Conservation (phyloP, 2,329 filamentous ascomycete species). For the Cladosporium sphaerospermum region DNA sequence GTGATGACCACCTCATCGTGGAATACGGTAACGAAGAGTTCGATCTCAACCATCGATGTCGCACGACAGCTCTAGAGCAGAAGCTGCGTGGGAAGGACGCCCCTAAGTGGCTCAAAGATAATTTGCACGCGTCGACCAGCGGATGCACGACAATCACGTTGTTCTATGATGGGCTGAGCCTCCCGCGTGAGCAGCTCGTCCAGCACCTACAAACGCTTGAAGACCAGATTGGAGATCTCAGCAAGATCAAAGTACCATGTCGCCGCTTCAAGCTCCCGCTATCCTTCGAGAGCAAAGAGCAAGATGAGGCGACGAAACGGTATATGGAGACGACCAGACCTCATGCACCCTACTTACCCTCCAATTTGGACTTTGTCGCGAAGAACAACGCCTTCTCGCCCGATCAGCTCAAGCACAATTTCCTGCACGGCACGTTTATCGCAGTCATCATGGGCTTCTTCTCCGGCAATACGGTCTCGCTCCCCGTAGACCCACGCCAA, state of each 20-base stretch:
- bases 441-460: constrained; percentile 52
- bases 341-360: constrained; percentile 56
- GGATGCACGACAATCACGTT: constrained; percentile 42
- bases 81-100: constrained; percentile 38
- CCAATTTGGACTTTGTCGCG: constrained; percentile 54
- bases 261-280: constrained; percentile 39
- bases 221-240: constrained; percentile 37
- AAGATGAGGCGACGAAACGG: constrained; percentile 49
- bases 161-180: constrained; percentile 35
- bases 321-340: constrained; percentile 58
- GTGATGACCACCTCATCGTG: constrained; percentile 48
- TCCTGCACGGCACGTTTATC: constrained; percentile 46
- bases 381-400: constrained; percentile 49
- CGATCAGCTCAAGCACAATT: constrained; percentile 46
- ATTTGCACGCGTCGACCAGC: constrained; percentile 47
- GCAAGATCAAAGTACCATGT: constrained; percentile 36
- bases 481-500: constrained; percentile 50
- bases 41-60: constrained; percentile 52
- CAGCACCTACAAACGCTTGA: constrained; percentile 35
- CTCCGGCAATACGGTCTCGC: constrained; percentile 46
- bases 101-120: constrained; percentile 32
- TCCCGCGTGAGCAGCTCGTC: constrained; percentile 33
- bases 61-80: constrained; percentile 49
- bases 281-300: constrained; percentile 37
- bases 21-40: constrained; percentile 53